Percentiles rank a stretch among this genome's conserved stretches.
Conservation (phyloP, 768 basidiomycete species). For the Peribolospora kevripleyi region DNA sequence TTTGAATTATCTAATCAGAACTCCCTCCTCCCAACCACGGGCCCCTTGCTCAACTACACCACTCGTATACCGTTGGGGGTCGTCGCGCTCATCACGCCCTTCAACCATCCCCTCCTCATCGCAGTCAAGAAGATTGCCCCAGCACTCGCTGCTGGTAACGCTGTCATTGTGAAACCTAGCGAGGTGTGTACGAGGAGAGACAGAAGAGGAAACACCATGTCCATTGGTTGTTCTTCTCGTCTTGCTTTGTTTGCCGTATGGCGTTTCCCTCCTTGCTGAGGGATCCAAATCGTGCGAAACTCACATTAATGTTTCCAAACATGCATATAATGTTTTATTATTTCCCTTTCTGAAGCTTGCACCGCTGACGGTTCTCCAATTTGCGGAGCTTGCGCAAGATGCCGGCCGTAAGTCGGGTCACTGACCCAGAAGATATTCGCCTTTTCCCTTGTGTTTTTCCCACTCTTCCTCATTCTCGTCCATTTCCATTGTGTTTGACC, state of each 20-base stretch:
- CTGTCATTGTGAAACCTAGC: conserved; percentile 26
- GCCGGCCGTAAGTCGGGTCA: conserved; percentile 34
- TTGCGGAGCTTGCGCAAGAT: conserved; percentile 36
- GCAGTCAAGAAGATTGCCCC: conserved; percentile 72
- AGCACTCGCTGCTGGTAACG: conserved; percentile 61
- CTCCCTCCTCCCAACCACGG: conserved; percentile 35
- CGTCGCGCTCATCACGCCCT: conserved; percentile 53
- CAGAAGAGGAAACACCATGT: too few species aligned
- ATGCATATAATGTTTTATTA: too few species aligned
- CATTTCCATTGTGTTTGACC: not conserved
- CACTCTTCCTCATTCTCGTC: not conserved
- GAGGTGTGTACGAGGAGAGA: not conserved
- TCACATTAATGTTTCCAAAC: not conserved
- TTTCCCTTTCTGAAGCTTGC: conserved; percentile 28
- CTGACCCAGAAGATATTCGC: too few species aligned
- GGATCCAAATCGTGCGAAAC: conserved; percentile 6
- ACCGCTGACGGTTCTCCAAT: conserved; percentile 54
- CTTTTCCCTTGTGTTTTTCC: too few species aligned
- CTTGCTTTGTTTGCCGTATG: not conserved
- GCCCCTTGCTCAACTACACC: conserved; percentile 46
- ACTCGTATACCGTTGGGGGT: conserved; percentile 59
- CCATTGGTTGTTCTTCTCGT: not conserved
- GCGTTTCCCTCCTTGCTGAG: conserved; percentile 38
- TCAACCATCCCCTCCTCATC: conserved; percentile 73
- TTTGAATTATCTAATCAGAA: not conserved